Evolutionary conservation across 2,329 filamentous ascomycete genomes (phyloP), one percentile per base, ranked within the genome.

Genomic region (Sphaceloma murrayae): DNA sequence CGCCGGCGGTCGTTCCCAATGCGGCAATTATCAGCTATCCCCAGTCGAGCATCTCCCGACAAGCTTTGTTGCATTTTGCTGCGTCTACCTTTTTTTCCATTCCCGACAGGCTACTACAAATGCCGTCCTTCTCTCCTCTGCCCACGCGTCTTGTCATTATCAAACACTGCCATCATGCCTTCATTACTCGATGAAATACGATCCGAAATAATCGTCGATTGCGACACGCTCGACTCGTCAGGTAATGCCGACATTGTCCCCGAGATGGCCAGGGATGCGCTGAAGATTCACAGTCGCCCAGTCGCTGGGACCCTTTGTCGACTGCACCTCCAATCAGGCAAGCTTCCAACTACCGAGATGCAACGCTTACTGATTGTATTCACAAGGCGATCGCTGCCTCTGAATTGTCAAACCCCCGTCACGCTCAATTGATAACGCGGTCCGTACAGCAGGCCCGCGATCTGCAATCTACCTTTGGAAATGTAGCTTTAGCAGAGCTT

Each of bases 311-410:
- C 48, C 48, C 5, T 49, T 49, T 17, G 48, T 47, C 2, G 45
- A 49, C 36, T 49, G 48, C 26, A 49, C 48, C 16, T 49, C 48
- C 3, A 49, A 49, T 18, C 45, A 49, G 24, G 47, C 43, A 17
- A 9, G 32, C 24, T 16, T n/a, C 19, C 24, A 9, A 8, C 13
- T 13, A 13, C 14, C 7, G 19, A 11, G 10, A 40, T 8, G 3
- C 11, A 8, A 21, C 4, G 6, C 10, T 4, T 39, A 40, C 34
- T 48, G 14, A 46, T 26, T 24, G n/a, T n/a, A n/a, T n/a, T 11
- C 5, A 3, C n/a, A 18, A 49, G 45, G 48, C 48, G n/a, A 47
- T 49, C 7, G 45, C 43, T 5, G 39, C 40, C 24, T 16, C 31
- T 6, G 48, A 49, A 26, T 11, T 46, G 5, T 42, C 43, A 14